Conservation (phyloP, 495 filamentous ascomycete species). For the Cryomyces minteri region DNA sequence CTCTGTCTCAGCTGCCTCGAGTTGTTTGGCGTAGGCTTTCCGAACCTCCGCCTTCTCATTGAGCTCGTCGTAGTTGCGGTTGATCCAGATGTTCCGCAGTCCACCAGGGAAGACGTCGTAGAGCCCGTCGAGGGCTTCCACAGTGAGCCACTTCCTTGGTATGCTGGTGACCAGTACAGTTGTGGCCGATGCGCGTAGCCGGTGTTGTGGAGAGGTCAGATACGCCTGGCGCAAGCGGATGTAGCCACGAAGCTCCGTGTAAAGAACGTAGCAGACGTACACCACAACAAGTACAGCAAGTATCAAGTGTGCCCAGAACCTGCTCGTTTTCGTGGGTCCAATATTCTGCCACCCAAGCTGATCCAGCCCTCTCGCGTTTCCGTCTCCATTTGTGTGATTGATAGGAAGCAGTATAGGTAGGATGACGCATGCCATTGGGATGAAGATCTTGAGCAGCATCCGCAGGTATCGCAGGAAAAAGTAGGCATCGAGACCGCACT, state of each 20-base stretch:
- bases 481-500: slow-evolving; percentile 92
- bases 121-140: slow-evolving; percentile 61
- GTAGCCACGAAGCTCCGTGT: slow-evolving; percentile 73
- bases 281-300: slow-evolving; percentile 64
- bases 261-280: slow-evolving; percentile 80
- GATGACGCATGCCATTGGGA: slow-evolving; percentile 59
- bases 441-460: slow-evolving; percentile 81
- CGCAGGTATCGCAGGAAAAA: slow-evolving; percentile 93
- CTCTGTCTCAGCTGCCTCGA: slow-evolving; percentile 74
- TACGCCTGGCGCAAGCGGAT: slow-evolving; percentile 88
- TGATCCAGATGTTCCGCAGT: slow-evolving; percentile 92
- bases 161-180: slow-evolving; percentile 87
- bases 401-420: slow-evolving; percentile 75
- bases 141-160: slow-evolving; percentile 69
- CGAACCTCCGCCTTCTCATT: slow-evolving; percentile 70
- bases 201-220: slow-evolving; percentile 87
- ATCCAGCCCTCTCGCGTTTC: slow-evolving; percentile 42
- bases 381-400: slow-evolving; percentile 32
- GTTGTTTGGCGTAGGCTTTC: slow-evolving; percentile 44
- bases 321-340: slow-evolving; percentile 39
- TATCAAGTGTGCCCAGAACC: slow-evolving; percentile 80
- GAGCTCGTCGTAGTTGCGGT: slow-evolving; percentile 75
- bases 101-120: slow-evolving; percentile 96
- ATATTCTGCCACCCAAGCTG: slow-evolving; percentile 84
- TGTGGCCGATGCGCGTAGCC: slow-evolving; percentile 85